Conservation (phyloP, 2,329 filamentous ascomycete species). For the Alternaria arbusti region DNA sequence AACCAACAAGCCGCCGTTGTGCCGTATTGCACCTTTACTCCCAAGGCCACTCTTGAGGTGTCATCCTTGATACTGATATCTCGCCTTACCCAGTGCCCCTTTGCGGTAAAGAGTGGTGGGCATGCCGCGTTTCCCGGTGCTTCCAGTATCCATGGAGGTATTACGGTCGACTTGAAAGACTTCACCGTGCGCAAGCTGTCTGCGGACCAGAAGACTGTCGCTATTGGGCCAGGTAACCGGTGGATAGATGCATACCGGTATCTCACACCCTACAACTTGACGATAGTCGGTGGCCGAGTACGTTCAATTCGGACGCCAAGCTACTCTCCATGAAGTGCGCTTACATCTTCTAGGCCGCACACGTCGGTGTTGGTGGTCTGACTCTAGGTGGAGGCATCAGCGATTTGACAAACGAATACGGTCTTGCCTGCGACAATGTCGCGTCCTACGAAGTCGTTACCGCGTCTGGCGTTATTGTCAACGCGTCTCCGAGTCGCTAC, state of each 20-base stretch:
- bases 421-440: constrained; percentile 3
- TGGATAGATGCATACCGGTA: not conserved
- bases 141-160: not conserved
- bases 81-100: not conserved
- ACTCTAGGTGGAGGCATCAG: constrained; percentile 14
- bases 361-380: constrained; percentile 5
- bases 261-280: not conserved
- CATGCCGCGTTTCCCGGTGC: not conserved
- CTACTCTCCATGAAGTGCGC: not conserved
- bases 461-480: not conserved
- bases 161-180: not conserved
- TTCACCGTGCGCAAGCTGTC: not conserved
- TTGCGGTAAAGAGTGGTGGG: not conserved
- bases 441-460: not conserved
- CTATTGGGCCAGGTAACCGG: not conserved
- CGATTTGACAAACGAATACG: not conserved
- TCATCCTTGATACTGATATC: not conserved
- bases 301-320: not conserved
- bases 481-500: not conserved
- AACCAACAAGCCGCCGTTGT: not conserved
- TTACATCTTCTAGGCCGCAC: not conserved
- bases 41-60: not conserved
- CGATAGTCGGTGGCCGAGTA: not conserved
- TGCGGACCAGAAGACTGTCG: not conserved
- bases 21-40: not conserved